Evolutionary conservation across 2,329 filamentous ascomycete genomes (phyloP).

Genomic region (Elsinoe fawcettii): DNA sequence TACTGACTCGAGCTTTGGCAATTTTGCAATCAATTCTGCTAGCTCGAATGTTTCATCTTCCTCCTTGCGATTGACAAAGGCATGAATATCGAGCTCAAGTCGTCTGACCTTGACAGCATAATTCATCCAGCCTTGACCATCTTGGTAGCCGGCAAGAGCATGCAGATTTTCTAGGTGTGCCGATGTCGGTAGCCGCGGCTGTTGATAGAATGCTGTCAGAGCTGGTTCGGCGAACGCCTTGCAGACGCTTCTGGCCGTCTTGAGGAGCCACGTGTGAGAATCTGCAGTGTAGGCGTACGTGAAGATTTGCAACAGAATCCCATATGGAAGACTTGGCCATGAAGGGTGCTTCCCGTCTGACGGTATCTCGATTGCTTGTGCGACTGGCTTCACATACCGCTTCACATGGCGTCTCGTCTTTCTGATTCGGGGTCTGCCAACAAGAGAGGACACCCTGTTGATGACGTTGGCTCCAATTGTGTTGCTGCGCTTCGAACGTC

Average conservation of each 20-base stretch:
- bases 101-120: constrained; percentile 65
- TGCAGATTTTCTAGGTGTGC: constrained; percentile 28
- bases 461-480: constrained; percentile 3
- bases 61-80: constrained; percentile 15
- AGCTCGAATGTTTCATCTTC: constrained; percentile 42
- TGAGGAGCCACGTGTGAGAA: constrained; percentile 26
- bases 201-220: constrained; percentile 31
- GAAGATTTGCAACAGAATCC: constrained; percentile 30
- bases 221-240: constrained; percentile 30
- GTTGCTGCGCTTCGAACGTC: not conserved
- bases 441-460: constrained; percentile 7
- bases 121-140: constrained; percentile 37
- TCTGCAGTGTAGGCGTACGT: constrained; percentile 24
- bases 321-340: constrained; percentile 30
- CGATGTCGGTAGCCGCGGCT: constrained; percentile 26
- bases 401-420: constrained; percentile 22
- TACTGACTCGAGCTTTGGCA: constrained; percentile 61
- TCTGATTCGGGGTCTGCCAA: constrained; percentile 15
- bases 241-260: constrained; percentile 27
- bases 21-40: constrained; percentile 50
- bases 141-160: constrained; percentile 23
- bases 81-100: constrained; percentile 57
- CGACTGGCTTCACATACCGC: constrained; percentile 19
- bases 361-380: constrained; percentile 19
- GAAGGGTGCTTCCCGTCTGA: constrained; percentile 28